phyloP scores from a whole-genome alignment of 1,284 basidiomycete species.

The Chalciporus piperatoides region DNA sequence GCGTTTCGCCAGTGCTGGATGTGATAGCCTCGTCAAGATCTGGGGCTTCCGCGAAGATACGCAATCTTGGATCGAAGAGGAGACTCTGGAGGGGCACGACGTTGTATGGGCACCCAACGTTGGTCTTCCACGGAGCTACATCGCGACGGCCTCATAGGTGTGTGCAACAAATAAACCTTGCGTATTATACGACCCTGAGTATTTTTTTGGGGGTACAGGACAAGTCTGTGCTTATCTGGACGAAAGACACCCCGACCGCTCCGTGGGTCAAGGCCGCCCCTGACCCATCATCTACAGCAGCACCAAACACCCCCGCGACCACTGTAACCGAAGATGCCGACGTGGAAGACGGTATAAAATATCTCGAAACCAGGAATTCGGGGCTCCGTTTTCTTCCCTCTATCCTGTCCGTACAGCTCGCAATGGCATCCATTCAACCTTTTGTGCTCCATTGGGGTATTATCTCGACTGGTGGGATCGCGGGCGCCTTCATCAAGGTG shows the following conservation, averaged over 20 bases:
- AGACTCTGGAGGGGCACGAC: constrained; percentile 88
- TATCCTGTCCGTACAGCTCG: neutral
- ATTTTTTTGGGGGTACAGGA: constrained; percentile 45
- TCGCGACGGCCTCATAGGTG: constrained; percentile 93
- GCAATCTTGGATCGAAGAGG: constrained; percentile 88
- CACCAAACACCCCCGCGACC: constrained; percentile 21
- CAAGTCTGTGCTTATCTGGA: constrained; percentile 93
- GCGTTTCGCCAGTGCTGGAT: constrained; percentile 93
- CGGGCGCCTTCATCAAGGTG: constrained; percentile 44
- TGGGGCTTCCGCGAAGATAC: constrained; percentile 83
- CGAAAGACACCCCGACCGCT: constrained; percentile 74
- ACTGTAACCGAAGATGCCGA: constrained; percentile 7
- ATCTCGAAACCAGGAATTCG: constrained; percentile 1
- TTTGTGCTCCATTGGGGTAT: constrained; percentile 54
- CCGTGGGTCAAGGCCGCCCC: constrained; percentile 87
- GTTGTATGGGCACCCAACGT: constrained; percentile 98
- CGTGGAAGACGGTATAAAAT: constrained; percentile 8
- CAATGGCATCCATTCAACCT: constrained; percentile 28
- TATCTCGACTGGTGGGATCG: constrained; percentile 50
- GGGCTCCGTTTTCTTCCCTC: constrained; percentile 2
- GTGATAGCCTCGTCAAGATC: constrained; percentile 94
- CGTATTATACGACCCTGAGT: neutral
- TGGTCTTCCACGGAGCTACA: constrained; percentile 90
- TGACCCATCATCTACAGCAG: constrained; percentile 61
- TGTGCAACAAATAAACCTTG: neutral